A percentile compares a stretch with the other conserved stretches of the same genome.
Evolutionary conservation across 2,329 filamentous ascomycete species (phyloP).

Genomic region (Aspergillus ochraceus): DNA sequence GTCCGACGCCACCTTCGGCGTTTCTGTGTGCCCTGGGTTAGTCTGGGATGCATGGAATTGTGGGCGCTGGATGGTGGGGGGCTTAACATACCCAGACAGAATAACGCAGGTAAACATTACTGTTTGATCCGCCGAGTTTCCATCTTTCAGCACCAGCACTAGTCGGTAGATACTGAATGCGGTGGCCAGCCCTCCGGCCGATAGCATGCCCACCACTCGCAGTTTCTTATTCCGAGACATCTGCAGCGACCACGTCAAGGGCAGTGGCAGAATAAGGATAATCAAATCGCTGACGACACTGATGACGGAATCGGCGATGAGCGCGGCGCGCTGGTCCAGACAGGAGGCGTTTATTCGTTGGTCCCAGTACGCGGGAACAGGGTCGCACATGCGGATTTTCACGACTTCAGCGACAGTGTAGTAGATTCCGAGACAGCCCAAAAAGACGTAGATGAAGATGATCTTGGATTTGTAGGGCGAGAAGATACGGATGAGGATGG

Average conservation of each 20-base stretch:
- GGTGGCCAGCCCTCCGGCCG: constrained; percentile 40
- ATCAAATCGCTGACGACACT: constrained; percentile 39
- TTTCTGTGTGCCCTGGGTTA: constrained; percentile 24
- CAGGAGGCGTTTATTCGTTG: constrained; percentile 25
- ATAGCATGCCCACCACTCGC: constrained; percentile 38
- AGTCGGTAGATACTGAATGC: constrained; percentile 41
- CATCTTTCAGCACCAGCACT: constrained; percentile 34
- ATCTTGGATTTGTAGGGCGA: constrained; percentile 34
- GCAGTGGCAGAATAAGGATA: constrained; percentile 38
- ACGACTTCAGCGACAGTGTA: constrained; percentile 37
- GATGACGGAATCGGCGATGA: constrained; percentile 41
- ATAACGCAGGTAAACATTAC: constrained; percentile 39
- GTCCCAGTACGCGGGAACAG: constrained; percentile 39
- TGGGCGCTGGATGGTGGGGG: neutral
- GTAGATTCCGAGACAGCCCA: constrained; percentile 35
- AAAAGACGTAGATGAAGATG: constrained; percentile 36
- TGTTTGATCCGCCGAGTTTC: constrained; percentile 31
- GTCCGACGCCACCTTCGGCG: constrained; percentile 37
- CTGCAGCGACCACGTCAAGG: constrained; percentile 41
- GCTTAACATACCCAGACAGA: constrained; percentile 36
- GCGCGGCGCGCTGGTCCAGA: constrained; percentile 37
- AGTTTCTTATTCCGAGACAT: constrained; percentile 38
- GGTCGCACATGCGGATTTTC: constrained; percentile 41
- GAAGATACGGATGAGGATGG: constrained; percentile 42
- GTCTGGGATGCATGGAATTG: neutral